These are phyloP conservation scores for Rubus idaeus DNA, from an alignment of 306 rosid genomes.

Conservation along the genomic window DNA sequence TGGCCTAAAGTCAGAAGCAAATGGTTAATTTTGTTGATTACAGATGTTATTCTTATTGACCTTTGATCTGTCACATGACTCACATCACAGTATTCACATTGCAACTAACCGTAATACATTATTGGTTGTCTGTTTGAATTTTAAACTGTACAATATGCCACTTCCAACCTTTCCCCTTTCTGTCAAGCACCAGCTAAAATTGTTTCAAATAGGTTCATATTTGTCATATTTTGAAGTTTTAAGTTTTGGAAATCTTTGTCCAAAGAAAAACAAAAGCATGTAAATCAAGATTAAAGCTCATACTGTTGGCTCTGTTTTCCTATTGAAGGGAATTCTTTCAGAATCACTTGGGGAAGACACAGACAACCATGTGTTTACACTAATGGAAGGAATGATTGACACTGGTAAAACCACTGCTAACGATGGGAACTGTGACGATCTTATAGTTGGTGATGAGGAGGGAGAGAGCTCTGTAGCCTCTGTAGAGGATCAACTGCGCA, in stretches of 20 bases:
- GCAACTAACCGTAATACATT: background rate
- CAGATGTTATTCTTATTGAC: background rate
- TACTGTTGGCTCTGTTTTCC: constrained; percentile 5
- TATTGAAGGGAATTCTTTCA: constrained; percentile 64
- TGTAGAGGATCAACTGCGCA: constrained; percentile 77
- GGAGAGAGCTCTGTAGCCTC: constrained; percentile 80
- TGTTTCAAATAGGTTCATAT: constrained; percentile 11
- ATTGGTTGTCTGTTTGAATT: background rate
- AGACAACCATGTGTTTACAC: constrained; percentile 55
- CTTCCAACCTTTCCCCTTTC: background rate
- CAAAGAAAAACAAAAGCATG: background rate
- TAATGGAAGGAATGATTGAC: constrained; percentile 64
- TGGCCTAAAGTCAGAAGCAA: constrained; percentile 7
- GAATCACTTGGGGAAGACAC: constrained; percentile 60
- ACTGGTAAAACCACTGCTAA: constrained; percentile 55
- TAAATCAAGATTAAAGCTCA: constrained; percentile 27
- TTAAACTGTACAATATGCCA: background rate
- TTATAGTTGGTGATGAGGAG: constrained; percentile 81
- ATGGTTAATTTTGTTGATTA: constrained; percentile 15
- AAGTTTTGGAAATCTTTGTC: background rate
- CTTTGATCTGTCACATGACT: background rate
- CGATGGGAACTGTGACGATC: constrained; percentile 60
- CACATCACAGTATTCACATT: background rate
- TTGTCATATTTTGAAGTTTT: constrained; percentile 12
- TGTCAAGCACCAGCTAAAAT: background rate